phyloP scores from a whole-genome alignment of 371 early-diverging fungal species.

The Choanephora cucurbitarum region DNA sequence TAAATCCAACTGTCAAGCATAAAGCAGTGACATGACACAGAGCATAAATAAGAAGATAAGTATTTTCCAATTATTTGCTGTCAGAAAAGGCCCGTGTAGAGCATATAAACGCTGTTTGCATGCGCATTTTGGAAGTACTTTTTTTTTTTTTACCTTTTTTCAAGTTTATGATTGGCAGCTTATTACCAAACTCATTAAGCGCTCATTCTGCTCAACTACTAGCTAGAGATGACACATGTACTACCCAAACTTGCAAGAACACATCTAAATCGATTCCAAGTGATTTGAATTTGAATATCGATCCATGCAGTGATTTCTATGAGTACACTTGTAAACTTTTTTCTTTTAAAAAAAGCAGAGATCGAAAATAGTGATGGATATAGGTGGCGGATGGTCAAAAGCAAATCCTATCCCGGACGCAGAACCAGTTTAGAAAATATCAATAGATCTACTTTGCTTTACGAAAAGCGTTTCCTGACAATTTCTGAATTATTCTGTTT shows the following conservation, averaged over 20 bases:
- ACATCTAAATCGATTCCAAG: slow-evolving; percentile 17
- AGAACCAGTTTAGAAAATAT: slow-evolving; percentile 29
- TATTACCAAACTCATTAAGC: slow-evolving; percentile 6
- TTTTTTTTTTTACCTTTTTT: neutral
- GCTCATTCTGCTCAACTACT: slow-evolving; percentile 15
- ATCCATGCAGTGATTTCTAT: slow-evolving; percentile 51
- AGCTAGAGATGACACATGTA: slow-evolving; percentile 10
- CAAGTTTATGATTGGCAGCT: neutral
- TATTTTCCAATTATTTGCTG: slow-evolving; percentile 4
- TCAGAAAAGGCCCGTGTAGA: neutral
- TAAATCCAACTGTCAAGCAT: slow-evolving; percentile 15
- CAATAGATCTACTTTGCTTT: too few species aligned
- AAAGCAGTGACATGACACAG: neutral
- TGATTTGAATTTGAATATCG: slow-evolving; percentile 34
- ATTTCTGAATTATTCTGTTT: neutral
- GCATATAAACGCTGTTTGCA: neutral
- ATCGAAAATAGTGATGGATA: neutral
- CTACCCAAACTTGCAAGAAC: slow-evolving; percentile 13
- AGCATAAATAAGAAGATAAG: neutral
- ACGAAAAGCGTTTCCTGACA: neutral
- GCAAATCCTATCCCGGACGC: slow-evolving; percentile 46
- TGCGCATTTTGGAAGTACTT: neutral
- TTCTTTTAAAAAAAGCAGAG: neutral
- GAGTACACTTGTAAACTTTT: slow-evolving; percentile 50
- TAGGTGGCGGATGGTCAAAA: slow-evolving; percentile 55